Evolutionary conservation across 192 early-diverging fungal genomes (phyloP).

Genomic region (Coemansia sp.): DNA sequence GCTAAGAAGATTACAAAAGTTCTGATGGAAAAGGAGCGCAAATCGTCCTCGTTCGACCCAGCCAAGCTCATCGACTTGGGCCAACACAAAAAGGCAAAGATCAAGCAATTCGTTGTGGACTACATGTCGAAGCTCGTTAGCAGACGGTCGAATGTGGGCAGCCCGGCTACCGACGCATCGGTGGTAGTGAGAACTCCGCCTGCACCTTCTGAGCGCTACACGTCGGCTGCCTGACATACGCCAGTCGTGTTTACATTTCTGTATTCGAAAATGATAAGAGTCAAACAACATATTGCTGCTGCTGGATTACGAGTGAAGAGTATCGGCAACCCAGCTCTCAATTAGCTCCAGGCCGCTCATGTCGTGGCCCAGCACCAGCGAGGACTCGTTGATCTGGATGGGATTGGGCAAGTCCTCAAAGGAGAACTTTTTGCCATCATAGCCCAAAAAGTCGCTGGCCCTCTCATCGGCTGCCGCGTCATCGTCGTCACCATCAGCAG

Average conservation of each 20-base stretch:
- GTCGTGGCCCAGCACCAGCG: slow-evolving; percentile 53
- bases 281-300: neutral
- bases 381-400: slow-evolving; percentile 64
- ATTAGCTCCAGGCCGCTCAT: slow-evolving; percentile 60
- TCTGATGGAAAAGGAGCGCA: slow-evolving; percentile 56
- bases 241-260: neutral
- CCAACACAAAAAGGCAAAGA: slow-evolving; percentile 48
- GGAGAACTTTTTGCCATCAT: slow-evolving; percentile 74
- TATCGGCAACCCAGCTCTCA: slow-evolving; percentile 61
- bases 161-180: neutral
- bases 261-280: neutral
- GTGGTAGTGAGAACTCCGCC: slow-evolving; percentile 4
- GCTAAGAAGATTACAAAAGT: slow-evolving; percentile 55
- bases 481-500: slow-evolving; percentile 21
- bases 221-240: neutral
- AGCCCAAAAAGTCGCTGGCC: slow-evolving; percentile 70
- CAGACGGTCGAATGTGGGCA: slow-evolving; percentile 10
- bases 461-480: slow-evolving; percentile 58
- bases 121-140: slow-evolving; percentile 34
- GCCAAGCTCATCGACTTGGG: slow-evolving; percentile 44
- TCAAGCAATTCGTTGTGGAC: slow-evolving; percentile 49
- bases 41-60: slow-evolving; percentile 37
- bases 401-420: slow-evolving; percentile 78
- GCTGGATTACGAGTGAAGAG: slow-evolving; percentile 17
- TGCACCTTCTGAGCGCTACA: neutral